A percentile compares a stretch with the other conserved stretches of the same genome.
Conservation (phyloP, 108 stramenopile genomes). For the Pseudonitzschia pungens region DNA sequence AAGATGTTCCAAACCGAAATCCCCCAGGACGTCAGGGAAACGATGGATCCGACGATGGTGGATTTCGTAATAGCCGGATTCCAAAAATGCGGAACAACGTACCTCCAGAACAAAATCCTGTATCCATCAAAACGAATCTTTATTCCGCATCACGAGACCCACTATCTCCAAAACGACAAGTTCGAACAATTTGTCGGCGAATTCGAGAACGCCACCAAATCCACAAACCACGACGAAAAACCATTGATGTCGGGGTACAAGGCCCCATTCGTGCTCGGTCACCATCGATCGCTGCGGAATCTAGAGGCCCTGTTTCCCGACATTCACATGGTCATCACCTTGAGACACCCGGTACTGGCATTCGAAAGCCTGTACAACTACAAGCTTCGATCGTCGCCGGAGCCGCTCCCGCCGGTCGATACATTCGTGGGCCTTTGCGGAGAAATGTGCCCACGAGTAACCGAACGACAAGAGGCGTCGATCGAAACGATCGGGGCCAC, state of each 20-base stretch:
- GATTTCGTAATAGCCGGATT: slow-evolving; percentile 48
- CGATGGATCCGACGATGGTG: slow-evolving; percentile 7
- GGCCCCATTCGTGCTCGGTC: slow-evolving; percentile 7
- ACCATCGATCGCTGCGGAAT: slow-evolving; percentile 12
- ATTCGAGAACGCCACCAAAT: slow-evolving; percentile 6
- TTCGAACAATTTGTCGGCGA: background rate
- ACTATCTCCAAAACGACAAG: slow-evolving; percentile 4
- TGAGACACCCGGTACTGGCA: slow-evolving; percentile 39
- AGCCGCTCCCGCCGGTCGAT: background rate
- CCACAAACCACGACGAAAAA: background rate
- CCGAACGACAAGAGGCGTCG: background rate
- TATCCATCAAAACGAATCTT: slow-evolving; percentile 7
- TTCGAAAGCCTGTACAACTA: slow-evolving; percentile 50
- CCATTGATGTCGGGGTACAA: slow-evolving; percentile 13
- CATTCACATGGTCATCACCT: slow-evolving; percentile 31
- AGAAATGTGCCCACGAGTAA: background rate
- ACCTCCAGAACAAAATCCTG: slow-evolving; percentile 15
- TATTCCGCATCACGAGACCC: slow-evolving; percentile 14
- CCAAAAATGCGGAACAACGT: slow-evolving; percentile 49
- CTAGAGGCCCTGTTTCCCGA: slow-evolving; percentile 21
- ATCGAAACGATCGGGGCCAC: background rate
- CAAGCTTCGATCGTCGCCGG: slow-evolving; percentile 8
- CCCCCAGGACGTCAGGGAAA: background rate
- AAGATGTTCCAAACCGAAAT: background rate
- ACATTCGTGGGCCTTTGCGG: background rate